Base-by-base conservation (phyloP, 148 eudicot genomes). In the Rhododendron griersonianum region DNA sequence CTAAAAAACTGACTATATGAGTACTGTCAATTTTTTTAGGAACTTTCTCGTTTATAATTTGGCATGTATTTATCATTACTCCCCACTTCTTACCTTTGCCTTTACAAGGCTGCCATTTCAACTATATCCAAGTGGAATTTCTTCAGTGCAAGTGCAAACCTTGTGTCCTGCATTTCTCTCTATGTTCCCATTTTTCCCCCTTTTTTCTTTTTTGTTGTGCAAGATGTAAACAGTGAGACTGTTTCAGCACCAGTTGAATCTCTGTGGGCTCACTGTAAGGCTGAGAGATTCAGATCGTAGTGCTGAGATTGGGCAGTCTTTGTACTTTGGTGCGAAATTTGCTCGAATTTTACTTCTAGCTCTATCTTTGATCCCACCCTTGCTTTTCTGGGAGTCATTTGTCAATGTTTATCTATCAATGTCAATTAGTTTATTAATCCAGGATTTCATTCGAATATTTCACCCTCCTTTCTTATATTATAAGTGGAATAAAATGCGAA, bases 301-400 rank as follows among this genome's bases (percentile, higher is more conserved):
- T 80, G 13, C 82, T 50, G 61, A 80, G 61, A 33, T 80, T 80
- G 61, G 63, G 82, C 41, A 50, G n/a, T 16, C 81, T 48, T 51
- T 48, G n/a, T 80, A 18, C 59, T 80, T 51, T 45, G 55, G 61
- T 50, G 59, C 28, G 30, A 79, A 37, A 30, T 16, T 51, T 14
- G 63, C 61, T 13, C 44, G 7, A 79, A 79, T 47, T 48, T 78
- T n/a, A 50, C 41, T 80, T 80, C 61, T 80, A 11, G 39, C 81
- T 80, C 25, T 30, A 80, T 14, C 82, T 50, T 47, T 16, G 53
- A 45, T 47, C 21, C 33, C 81, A n/a, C 37, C 50, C 21, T 55
- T 47, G 55, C 55, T 78, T 78, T n/a, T 39, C 16, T 9, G 15
- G 19, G 9, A 15, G 30, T 23, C 25, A 73, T 73, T 73, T 73